Conservation (phyloP, 1,139 yeast species). For the Wickerhamiella pararugosa region DNA sequence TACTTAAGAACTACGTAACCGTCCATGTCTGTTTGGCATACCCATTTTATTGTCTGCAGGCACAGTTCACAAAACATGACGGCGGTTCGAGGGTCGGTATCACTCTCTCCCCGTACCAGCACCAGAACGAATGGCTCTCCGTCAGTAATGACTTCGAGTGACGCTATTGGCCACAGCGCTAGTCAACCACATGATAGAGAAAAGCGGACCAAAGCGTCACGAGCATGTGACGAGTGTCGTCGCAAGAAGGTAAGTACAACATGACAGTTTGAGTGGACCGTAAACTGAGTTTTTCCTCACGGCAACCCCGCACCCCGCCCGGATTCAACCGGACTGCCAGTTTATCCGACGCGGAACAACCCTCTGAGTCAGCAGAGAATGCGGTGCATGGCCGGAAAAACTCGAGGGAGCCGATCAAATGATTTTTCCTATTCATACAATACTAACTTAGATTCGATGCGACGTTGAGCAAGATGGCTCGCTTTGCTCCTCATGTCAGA, state of each 20-base stretch:
- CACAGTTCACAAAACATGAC: no score
- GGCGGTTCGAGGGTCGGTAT: no score
- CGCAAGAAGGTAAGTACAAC: slow-evolving; percentile 24
- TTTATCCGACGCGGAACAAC: no score
- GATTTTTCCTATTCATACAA: not conserved
- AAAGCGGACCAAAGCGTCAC: slow-evolving; percentile 29
- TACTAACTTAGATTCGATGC: slow-evolving; percentile 25
- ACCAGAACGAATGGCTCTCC: no score
- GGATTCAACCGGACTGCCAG: no score
- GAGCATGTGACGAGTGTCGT: slow-evolving; percentile 33
- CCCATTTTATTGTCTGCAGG: no score
- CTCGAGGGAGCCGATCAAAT: not conserved
- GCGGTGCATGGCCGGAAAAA: no score
- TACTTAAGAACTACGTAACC: no score
- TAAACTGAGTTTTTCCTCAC: not conserved
- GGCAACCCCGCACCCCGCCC: not conserved
- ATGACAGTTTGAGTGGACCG: not conserved
- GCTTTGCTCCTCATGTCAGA: slow-evolving; percentile 26
- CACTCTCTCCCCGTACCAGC: no score
- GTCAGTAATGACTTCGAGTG: not conserved
- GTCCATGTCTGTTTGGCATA: no score
- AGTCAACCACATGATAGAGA: slow-evolving; percentile 16
- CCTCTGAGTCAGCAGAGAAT: no score
- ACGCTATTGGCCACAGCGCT: not conserved
- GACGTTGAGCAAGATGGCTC: slow-evolving; percentile 22